Evolutionary conservation across 441 rosid species (phyloP).

Genomic region (Lagerstroemia fauriei): DNA sequence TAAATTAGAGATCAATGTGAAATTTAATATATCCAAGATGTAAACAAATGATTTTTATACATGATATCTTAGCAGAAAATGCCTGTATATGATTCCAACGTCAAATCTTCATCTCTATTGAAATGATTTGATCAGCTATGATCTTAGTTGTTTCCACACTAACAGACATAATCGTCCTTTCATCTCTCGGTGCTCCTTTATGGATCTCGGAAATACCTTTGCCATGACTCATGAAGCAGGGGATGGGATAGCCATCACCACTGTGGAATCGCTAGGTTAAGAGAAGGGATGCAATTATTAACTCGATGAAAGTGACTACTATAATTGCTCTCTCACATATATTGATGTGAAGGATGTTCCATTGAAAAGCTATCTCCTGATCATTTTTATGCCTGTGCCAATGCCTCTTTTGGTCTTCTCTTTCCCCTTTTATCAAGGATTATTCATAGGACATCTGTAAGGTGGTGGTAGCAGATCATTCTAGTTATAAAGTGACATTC

Average conservation of each 20-base stretch:
- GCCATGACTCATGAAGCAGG: background rate
- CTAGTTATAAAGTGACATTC: background rate
- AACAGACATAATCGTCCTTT: too few species aligned
- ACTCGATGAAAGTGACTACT: background rate
- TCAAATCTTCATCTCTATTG: too few species aligned
- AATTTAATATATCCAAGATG: too few species aligned
- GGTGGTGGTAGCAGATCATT: background rate
- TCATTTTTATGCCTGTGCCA: slow-evolving; percentile 26
- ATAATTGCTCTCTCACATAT: background rate
- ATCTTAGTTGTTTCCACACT: too few species aligned
- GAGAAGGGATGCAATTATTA: background rate
- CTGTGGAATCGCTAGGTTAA: background rate
- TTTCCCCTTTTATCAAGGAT: background rate
- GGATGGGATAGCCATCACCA: background rate
- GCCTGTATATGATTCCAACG: background rate
- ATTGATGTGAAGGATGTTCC: slow-evolving; percentile 6
- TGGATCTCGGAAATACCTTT: too few species aligned
- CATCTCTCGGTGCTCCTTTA: too few species aligned
- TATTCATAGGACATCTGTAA: background rate
- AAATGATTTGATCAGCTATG: too few species aligned
- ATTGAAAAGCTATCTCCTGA: slow-evolving; percentile 27
- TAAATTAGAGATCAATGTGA: background rate
- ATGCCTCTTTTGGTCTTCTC: slow-evolving; percentile 19
- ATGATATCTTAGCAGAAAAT: background rate
- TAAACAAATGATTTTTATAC: background rate